Base-by-base conservation (phyloP, 768 basidiomycete species). In the Macrolepiota fuliginosa region DNA sequence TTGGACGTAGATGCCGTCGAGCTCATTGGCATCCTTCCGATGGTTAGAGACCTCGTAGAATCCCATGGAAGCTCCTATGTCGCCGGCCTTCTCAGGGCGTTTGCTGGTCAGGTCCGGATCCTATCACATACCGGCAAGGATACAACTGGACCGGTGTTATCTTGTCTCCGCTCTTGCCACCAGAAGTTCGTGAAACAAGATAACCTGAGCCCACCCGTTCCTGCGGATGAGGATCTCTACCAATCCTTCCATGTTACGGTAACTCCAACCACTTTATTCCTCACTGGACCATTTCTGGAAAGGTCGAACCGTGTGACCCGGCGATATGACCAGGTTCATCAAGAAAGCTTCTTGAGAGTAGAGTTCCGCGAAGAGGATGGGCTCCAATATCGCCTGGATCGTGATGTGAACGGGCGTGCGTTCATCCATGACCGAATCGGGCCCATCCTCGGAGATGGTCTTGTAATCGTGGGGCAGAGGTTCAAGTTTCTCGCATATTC, bases 401-500 rank as follows among this genome's bases (percentile, higher is more conserved):
- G 81, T 24, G 85, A 87, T 24, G 68, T 86, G 13, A 79, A 89
- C 63, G 82, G 82, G 3, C 73, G 72, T 9, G 68, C 56, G 5
- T 88, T 87, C 64, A 76, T 87, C 56, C 69, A 72, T 22, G 57
- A 68, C 7, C 78, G 85, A 45, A 75, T 87, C 9, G 81, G 82
- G 0, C 68, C 73, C 11, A 64, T 77, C 39, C 67, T 84, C 22
- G 68, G 79, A 17, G 61, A 75, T 0, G 84, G 84, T 0, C 65
- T 90, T 24, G 67, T 45, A 3, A 76, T 91, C 29, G 86, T 81
- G 2, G 81, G 83, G 1, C 76, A 83, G 40, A 67, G 68, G 12
- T 90, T 89, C 65, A 64, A 79, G 0, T 90, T 89, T 67, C 76
- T 91, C 15, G 89, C 85, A 0, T 90, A 90, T 70, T 89, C 88